Evolutionary conservation across 2,329 filamentous ascomycete genomes (phyloP).

Genomic region (Aureobasidium lini): DNA sequence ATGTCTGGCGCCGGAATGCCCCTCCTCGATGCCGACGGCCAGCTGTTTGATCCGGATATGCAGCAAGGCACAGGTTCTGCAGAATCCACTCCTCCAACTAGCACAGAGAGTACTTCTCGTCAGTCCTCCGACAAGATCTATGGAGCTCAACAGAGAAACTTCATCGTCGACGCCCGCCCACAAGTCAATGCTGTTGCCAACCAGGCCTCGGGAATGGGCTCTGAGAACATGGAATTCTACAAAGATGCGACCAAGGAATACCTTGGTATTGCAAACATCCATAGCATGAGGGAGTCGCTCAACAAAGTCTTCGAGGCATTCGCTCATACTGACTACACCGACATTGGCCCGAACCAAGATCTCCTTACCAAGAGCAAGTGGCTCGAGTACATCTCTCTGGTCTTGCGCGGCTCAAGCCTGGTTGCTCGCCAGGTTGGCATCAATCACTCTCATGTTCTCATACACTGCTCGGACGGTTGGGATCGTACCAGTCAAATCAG

Average conservation of each 20-base stretch:
- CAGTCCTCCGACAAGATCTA: slow-evolving; percentile 47
- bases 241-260: slow-evolving; percentile 86
- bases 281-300: slow-evolving; percentile 91
- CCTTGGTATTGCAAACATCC: slow-evolving; percentile 95
- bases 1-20: slow-evolving; percentile 9
- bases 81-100: background rate
- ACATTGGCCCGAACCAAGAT: slow-evolving; percentile 73
- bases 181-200: slow-evolving; percentile 92
- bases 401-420: slow-evolving; percentile 75
- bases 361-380: slow-evolving; percentile 76
- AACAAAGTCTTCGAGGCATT: slow-evolving; percentile 81
- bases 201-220: slow-evolving; percentile 85
- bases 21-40: slow-evolving; percentile 5
- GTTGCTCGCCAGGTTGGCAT: slow-evolving; percentile 85
- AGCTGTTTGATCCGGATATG: slow-evolving; percentile 8
- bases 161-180: slow-evolving; percentile 93
- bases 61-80: background rate
- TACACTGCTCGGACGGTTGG: slow-evolving; percentile 98
- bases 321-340: slow-evolving; percentile 84
- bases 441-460: slow-evolving; percentile 87
- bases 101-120: background rate
- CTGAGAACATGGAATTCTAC: slow-evolving; percentile 97
- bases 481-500: slow-evolving; percentile 94
- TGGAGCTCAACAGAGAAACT: slow-evolving; percentile 83
- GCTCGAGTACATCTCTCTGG: slow-evolving; percentile 78